phyloP scores from a whole-genome alignment of 495 filamentous ascomycete genomes.

The Parmelia sp. region DNA sequence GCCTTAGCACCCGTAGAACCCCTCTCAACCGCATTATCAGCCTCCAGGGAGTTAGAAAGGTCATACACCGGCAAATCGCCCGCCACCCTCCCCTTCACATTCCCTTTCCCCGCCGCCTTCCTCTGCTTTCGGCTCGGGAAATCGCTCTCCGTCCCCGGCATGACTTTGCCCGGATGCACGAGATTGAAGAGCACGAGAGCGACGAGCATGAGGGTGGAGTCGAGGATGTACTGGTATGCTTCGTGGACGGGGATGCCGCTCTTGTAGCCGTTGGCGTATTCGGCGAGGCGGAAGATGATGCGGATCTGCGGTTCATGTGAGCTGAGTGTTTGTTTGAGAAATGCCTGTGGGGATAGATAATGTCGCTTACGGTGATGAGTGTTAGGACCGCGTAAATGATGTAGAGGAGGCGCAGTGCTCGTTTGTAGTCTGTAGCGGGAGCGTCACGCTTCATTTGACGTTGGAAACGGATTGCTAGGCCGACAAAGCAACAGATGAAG shows the following conservation, averaged over 20 bases:
- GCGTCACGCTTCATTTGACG: slow-evolving; percentile 28
- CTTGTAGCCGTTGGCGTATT: slow-evolving; percentile 43
- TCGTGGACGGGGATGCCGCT: slow-evolving; percentile 44
- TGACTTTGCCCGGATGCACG: slow-evolving; percentile 47
- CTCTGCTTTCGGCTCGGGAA: slow-evolving; percentile 25
- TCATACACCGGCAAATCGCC: neutral
- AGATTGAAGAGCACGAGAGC: slow-evolving; percentile 43
- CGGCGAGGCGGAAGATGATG: slow-evolving; percentile 54
- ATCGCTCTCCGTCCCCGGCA: slow-evolving; percentile 41
- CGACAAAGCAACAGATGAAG: slow-evolving; percentile 51
- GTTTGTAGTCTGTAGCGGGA: slow-evolving; percentile 13
- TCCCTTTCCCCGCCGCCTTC: slow-evolving; percentile 19
- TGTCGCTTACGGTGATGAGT: slow-evolving; percentile 45
- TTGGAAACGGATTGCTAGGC: slow-evolving; percentile 45
- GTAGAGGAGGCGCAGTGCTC: slow-evolving; percentile 37
- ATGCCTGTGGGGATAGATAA: neutral
- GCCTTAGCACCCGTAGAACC: neutral
- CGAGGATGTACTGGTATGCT: slow-evolving; percentile 48
- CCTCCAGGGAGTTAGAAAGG: neutral
- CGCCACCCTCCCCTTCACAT: slow-evolving; percentile 2
- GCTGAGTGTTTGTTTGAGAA: neutral
- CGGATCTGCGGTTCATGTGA: slow-evolving; percentile 35
- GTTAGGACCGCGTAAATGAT: slow-evolving; percentile 44
- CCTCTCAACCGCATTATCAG: neutral
- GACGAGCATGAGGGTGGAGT: slow-evolving; percentile 53